Evolutionary conservation across 768 basidiomycete species (phyloP).

Genomic region (Pulveroboletus ravenelii): DNA sequence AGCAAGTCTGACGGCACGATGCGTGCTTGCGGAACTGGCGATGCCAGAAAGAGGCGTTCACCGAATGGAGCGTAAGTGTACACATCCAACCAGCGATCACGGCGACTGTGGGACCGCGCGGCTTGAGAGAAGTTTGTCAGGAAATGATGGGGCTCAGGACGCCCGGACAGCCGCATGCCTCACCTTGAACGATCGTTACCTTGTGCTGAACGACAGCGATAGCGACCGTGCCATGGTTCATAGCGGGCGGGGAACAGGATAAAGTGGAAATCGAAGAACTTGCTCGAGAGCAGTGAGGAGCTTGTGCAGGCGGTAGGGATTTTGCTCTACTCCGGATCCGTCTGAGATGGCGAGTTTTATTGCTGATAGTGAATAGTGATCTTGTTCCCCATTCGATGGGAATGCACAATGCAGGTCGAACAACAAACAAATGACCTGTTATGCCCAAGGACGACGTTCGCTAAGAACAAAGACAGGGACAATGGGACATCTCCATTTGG

Average conservation of each 20-base stretch:
- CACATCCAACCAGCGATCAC: conserved; percentile 62
- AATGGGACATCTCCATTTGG: not conserved
- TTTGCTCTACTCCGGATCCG: too few relatives aligned
- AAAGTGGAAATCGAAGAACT: not conserved
- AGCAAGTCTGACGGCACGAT: conserved; percentile 58
- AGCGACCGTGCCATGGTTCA: conserved; percentile 58
- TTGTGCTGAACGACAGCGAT: conserved; percentile 66
- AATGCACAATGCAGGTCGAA: not conserved
- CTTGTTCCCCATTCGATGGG: conserved; percentile 15
- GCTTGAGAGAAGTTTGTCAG: conserved; percentile 34
- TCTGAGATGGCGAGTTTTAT: conserved; percentile 19
- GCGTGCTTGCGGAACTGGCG: conserved; percentile 56
- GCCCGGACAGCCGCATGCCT: not conserved
- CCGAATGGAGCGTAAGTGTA: conserved; percentile 61
- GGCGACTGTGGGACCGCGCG: conserved; percentile 47
- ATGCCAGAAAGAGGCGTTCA: conserved; percentile 60
- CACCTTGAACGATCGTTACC: conserved; percentile 67
- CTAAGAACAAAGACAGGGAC: not conserved
- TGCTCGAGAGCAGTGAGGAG: not conserved
- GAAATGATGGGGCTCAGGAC: not conserved
- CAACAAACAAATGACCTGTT: conserved; percentile 16
- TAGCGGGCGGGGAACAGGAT: conserved; percentile 13
- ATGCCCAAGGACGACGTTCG: not conserved
- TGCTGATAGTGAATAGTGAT: not conserved
- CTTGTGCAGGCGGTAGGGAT: not conserved